These are phyloP conservation scores for Nicotiana attenuata DNA, from an alignment of 257 asterid species.

Conservation along the genomic window DNA sequence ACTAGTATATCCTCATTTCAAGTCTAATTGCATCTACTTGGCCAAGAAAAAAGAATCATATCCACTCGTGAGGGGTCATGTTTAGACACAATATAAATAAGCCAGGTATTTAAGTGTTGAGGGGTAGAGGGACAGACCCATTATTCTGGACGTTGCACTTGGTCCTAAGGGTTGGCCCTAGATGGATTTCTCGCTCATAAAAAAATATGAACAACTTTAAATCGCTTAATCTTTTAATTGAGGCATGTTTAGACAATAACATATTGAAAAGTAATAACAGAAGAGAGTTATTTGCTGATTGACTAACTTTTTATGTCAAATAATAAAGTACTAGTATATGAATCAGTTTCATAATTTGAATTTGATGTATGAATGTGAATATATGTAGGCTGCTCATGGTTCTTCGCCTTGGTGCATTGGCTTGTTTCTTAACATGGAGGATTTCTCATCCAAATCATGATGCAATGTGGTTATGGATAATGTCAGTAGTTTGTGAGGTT, in stretches of 20 bases:
- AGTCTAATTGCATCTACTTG: neutral
- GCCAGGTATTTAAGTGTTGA: too few relatives aligned
- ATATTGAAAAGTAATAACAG: neutral
- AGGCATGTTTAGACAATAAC: neutral
- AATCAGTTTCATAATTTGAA: neutral
- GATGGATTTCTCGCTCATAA: too few relatives aligned
- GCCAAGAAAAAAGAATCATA: neutral
- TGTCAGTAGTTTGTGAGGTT: slow-evolving; percentile 83
- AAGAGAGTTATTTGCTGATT: neutral
- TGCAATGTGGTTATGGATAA: slow-evolving; percentile 85
- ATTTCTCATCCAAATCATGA: slow-evolving; percentile 77
- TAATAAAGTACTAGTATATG: neutral
- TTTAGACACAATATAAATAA: too few relatives aligned
- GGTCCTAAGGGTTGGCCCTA: too few relatives aligned
- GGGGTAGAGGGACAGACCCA: too few relatives aligned
- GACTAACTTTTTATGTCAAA: neutral
- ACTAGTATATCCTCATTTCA: neutral
- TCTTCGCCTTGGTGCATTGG: slow-evolving; percentile 70
- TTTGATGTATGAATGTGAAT: neutral
- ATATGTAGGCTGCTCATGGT: slow-evolving; percentile 60
- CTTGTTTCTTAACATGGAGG: slow-evolving; percentile 80
- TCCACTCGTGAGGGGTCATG: neutral
- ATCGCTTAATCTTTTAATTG: neutral
- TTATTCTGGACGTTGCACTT: too few relatives aligned
- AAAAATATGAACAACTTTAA: neutral